Base-by-base conservation (phyloP, 441 rosid genomes). In the Lagerstroemia fauriei region DNA sequence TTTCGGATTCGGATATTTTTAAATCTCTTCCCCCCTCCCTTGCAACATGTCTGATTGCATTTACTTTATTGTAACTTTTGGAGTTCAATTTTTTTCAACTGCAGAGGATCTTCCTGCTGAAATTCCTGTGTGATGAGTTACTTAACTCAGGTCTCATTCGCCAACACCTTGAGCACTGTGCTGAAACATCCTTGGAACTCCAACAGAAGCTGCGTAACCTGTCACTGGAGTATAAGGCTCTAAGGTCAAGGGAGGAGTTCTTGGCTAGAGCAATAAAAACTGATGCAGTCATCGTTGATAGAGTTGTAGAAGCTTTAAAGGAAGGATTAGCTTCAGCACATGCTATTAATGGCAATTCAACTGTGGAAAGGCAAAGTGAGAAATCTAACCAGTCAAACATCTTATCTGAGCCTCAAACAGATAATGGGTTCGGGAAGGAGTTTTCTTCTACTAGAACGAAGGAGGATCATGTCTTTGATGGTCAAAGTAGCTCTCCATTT, bases 151-250 rank as follows among this genome's bases (percentile, higher is more conserved):
- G 95, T 80, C 90, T 93, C 80, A 86, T 95, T 82, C 98, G 88
- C 86, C 99, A 93, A 87, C 95, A 95, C 91, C 96, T 97, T 47
- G 99, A 97, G 91, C 98, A 91, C 25, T 97, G 95, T 78, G 88
- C 92, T 31, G 98, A 97, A 88, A 83, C 89, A 77, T 87, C 90
- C 48, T 89, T 86, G 83, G 99, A 97, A 83, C 84, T 93, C 86
- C 98, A 93, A 90, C 98, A 94, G 91, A 95, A 91, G 85, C 85
- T 97, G 83, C 97, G 99, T 18, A 88, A 94, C 57, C 88, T 89
- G 46, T 87, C 85, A 76, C 78, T 79, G 25, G 97, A 95, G 87
- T 91, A 88, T 95, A 95, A 90, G 90, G 92, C 83, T 79, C 86
- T 92, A 27, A 97, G 89, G 88, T 85, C 88, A 73, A 92, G 87